Percentiles rank a stretch among this genome's conserved stretches.
Conservation (phyloP, 208 protist species). For the Kentomonas sorsogonicus region DNA sequence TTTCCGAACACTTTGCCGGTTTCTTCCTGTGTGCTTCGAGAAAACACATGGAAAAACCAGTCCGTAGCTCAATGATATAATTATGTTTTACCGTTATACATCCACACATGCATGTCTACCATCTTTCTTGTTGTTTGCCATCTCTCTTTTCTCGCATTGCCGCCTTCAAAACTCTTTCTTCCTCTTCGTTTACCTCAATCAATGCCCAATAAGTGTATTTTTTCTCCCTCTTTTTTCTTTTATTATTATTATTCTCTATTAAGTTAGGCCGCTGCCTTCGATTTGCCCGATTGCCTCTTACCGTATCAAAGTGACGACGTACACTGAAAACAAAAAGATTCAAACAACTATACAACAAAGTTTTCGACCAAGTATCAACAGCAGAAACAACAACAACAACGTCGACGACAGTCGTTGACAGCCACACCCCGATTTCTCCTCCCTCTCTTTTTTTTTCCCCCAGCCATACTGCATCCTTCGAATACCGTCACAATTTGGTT, state of each 20-base stretch:
- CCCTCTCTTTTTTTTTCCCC: slow-evolving; percentile 14
- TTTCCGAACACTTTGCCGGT: no score
- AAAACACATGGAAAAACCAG: no score
- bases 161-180: neutral
- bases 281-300: neutral
- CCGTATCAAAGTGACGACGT: neutral
- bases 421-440: slow-evolving; percentile 13
- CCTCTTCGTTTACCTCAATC: neutral
- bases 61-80: no score
- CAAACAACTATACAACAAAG: neutral
- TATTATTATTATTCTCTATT: neutral
- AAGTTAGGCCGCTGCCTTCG: no score
- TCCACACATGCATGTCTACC: neutral
- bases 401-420: no score
- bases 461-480: no score
- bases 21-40: no score
- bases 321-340: neutral
- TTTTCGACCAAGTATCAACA: neutral
- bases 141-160: neutral
- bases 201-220: neutral
- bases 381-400: slow-evolving; percentile 4
- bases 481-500: no score
- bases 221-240: neutral
- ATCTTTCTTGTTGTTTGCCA: neutral
- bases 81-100: neutral